Evolutionary conservation across 129 eudicot species (phyloP), one percentile per base, ranked within the genome.

Genomic region (Tagetes patula): DNA sequence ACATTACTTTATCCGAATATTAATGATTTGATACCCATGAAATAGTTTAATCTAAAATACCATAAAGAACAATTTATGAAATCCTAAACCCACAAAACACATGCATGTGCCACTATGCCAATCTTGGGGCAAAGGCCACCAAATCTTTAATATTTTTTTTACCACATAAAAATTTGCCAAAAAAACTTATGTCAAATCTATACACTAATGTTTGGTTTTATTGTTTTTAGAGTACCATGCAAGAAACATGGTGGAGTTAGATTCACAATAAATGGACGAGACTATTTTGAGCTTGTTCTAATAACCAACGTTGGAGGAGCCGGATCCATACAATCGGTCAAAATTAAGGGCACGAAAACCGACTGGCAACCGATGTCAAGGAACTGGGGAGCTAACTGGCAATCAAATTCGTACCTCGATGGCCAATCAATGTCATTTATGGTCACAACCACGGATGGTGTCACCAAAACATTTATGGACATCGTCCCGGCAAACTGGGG

Each of bases 331-430:
- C 61, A 33, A 68, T 88, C 97, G 0, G 91, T 88, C 43, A 74
- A 73, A 65, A 73, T 91, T 63, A 91, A 88, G 77, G 97, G 97
- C 30, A 74, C 91, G 3, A 80, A 70, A 47, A 79, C 91, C 0
- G 85, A 61, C 2, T 91, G 97, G 97, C 27, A 76, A 67, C 8
- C 84, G 0, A 81, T 91, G 96, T 88, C 97, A 0, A 83, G 93
- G 42, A 91, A 91, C n/a, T 91, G 96, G 97, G 97, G 97, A 65
- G 85, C 96, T 37, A 86, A 89, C 73, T 91, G 96, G 96, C 97
- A 91, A 69, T 86, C 96, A 27, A 85, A 84, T 42, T 43, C 84
- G 1, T 88, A 84, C 27, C 90, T 91, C 11, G 74, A 84, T 12
- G 91, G 96, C 31, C 97, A 91, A 68, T 71, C 96, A 12, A 8